Percentiles rank a stretch among this genome's conserved stretches.
Evolutionary conservation across 306 rosid species (phyloP).

Genomic region (Citrullus amarus): DNA sequence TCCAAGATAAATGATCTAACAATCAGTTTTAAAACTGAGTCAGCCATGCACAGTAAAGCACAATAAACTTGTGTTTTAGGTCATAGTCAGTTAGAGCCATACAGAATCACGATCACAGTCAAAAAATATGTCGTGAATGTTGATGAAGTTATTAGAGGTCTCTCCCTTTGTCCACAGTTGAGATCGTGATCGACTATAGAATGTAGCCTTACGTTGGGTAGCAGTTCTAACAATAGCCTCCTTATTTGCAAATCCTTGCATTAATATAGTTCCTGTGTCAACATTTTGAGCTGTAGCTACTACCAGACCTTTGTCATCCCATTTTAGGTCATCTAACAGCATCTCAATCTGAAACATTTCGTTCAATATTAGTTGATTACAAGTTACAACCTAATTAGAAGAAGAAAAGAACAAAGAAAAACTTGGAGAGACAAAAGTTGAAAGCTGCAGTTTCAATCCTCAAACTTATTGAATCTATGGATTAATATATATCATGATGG

Average conservation of each 20-base stretch:
- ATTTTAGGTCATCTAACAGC: slow-evolving; percentile 52
- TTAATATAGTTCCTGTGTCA: slow-evolving; percentile 83
- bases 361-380: not conserved
- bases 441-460: not conserved
- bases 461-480: not conserved
- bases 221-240: slow-evolving; percentile 52
- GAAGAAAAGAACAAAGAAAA: not conserved
- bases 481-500: not conserved
- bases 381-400: not conserved
- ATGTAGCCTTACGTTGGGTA: slow-evolving; percentile 63
- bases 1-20: slow-evolving; percentile 82
- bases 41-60: not conserved
- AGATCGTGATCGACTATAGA: slow-evolving; percentile 80
- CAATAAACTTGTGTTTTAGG: not conserved
- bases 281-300: slow-evolving; percentile 89
- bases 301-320: slow-evolving; percentile 80
- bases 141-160: slow-evolving; percentile 85
- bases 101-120: slow-evolving; percentile 91
- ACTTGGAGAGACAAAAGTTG: not conserved
- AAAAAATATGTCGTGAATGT: slow-evolving; percentile 58
- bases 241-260: slow-evolving; percentile 89
- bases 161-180: slow-evolving; percentile 87
- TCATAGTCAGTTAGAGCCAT: slow-evolving; percentile 15
- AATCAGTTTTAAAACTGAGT: slow-evolving; percentile 13
- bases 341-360: slow-evolving; percentile 46